Percentiles rank a stretch among this genome's conserved stretches.
phyloP scores from a whole-genome alignment of 371 early-diverging fungal genomes.

The Catenaria anguillulae region DNA sequence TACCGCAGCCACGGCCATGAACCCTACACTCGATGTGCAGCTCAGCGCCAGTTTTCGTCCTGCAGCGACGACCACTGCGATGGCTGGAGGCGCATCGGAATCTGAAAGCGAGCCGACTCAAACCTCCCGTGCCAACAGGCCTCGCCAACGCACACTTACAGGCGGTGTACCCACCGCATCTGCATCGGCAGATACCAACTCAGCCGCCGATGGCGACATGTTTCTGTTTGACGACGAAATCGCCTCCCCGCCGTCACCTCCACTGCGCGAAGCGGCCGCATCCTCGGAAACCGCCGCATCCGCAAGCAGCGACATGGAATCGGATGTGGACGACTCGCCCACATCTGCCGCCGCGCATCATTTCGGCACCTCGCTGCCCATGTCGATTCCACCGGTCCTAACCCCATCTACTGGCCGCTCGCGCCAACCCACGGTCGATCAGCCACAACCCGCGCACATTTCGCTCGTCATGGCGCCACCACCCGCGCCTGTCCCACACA shows the following conservation, averaged over 20 bases:
- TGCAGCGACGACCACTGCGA: no score
- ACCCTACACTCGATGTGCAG: no score
- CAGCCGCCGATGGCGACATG: neutral
- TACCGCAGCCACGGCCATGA: no score
- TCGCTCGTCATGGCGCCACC: neutral
- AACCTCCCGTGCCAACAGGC: no score
- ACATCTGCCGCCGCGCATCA: neutral
- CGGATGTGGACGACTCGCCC: neutral
- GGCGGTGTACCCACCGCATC: neutral
- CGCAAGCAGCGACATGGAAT: neutral
- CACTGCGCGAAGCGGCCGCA: no score
- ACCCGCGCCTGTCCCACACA: neutral
- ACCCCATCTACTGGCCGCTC: neutral
- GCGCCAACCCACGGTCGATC: neutral
- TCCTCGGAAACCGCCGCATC: no score
- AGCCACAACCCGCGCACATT: no score
- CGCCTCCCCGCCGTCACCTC: neutral
- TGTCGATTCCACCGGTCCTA: neutral
- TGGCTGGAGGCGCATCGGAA: no score
- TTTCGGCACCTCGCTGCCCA: neutral
- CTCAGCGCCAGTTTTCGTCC: no score
- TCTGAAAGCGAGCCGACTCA: neutral
- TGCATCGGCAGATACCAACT: neutral
- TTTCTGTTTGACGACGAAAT: neutral
- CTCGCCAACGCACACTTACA: neutral